Evolutionary conservation across 73 alveolate genomes (phyloP).

Genomic region (Paramecium sonneborni): DNA sequence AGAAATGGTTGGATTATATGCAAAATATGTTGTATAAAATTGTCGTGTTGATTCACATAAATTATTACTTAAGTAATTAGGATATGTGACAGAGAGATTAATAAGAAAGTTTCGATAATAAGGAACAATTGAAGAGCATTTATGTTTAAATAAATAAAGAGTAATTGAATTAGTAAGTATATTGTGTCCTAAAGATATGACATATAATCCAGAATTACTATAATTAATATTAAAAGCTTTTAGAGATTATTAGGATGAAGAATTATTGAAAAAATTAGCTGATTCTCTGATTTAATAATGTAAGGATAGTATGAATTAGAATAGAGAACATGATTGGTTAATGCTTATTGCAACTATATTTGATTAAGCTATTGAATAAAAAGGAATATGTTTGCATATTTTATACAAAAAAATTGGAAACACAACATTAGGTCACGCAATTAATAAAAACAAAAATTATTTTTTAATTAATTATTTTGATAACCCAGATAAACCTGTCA

Average conservation of each 20-base stretch:
- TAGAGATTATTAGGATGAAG: neutral
- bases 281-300: neutral
- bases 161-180: neutral
- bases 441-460: neutral
- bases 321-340: slow-evolving; percentile 8
- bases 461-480: neutral
- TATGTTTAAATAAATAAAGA: neutral
- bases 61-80: neutral
- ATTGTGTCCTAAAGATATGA: slow-evolving; percentile 15
- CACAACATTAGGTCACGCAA: neutral
- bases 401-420: neutral
- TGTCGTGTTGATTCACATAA: neutral
- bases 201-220: neutral
- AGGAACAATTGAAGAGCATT: neutral
- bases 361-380: neutral
- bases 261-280: neutral
- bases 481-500: neutral
- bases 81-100: slow-evolving; percentile 6
- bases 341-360: neutral
- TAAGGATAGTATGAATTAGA: neutral
- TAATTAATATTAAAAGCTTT: neutral
- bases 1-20: neutral
- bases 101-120: neutral
- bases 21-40: neutral
- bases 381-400: neutral